Evolutionary conservation across 2,329 filamentous ascomycete species (phyloP).

Genomic region (Metarhizium humberi): DNA sequence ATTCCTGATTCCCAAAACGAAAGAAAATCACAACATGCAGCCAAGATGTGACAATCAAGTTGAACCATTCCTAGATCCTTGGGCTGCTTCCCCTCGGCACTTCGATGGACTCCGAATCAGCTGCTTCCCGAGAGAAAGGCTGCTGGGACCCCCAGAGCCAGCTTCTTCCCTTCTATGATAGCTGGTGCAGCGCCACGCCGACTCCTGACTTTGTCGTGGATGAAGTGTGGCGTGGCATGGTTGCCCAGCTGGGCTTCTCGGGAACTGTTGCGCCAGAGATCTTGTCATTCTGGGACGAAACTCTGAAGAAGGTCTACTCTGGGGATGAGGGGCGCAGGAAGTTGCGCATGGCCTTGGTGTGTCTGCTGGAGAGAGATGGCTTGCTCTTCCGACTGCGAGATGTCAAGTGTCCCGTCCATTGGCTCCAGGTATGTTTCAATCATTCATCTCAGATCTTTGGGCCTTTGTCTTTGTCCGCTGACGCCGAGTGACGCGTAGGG

Average conservation of each 20-base stretch:
- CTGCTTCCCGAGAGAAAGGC: slow-evolving; percentile 32
- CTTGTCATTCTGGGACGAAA: slow-evolving; percentile 35
- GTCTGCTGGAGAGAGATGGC: slow-evolving; percentile 37
- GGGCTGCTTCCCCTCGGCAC: slow-evolving; percentile 40
- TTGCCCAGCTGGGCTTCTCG: slow-evolving; percentile 36
- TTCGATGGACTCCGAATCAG: slow-evolving; percentile 44
- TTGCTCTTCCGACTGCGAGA: slow-evolving; percentile 35
- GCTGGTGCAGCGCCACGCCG: slow-evolving; percentile 27
- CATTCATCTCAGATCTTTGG: not conserved
- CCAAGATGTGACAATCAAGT: not conserved
- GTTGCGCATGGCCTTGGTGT: slow-evolving; percentile 34
- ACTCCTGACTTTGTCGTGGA: slow-evolving; percentile 39
- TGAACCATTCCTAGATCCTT: slow-evolving; percentile 25
- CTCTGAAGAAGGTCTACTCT: slow-evolving; percentile 34
- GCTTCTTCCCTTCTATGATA: slow-evolving; percentile 31
- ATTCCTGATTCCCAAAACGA: not conserved
- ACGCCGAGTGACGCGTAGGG: slow-evolving; percentile 24
- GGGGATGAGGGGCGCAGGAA: slow-evolving; percentile 41
- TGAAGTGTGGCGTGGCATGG: slow-evolving; percentile 35
- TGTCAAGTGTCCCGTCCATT: slow-evolving; percentile 41
- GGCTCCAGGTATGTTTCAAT: slow-evolving; percentile 34
- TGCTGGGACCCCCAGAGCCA: slow-evolving; percentile 39
- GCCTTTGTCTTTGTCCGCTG: not conserved
- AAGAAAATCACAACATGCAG: not conserved
- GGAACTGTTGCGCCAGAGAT: slow-evolving; percentile 25